A percentile compares a stretch with the other conserved stretches of the same genome.
These are phyloP conservation scores for Termitomyces sp. DNA, from an alignment of 768 basidiomycete species.

Conservation along the genomic window DNA sequence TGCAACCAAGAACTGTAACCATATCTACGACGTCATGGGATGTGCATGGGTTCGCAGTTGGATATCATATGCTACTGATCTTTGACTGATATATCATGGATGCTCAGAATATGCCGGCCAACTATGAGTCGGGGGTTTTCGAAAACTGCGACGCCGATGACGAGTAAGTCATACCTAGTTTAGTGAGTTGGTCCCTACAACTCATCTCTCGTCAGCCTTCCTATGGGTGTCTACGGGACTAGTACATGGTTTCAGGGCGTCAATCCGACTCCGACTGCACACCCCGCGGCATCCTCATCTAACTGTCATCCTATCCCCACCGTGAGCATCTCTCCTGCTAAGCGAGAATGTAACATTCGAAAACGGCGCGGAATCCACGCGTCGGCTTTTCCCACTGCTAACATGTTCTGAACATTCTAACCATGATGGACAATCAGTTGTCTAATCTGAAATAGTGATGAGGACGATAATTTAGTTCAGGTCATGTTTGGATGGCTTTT, in stretches of 20 bases:
- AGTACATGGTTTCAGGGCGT: slow-evolving; percentile 67
- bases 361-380: neutral
- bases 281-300: slow-evolving; percentile 57
- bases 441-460: neutral
- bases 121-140: slow-evolving; percentile 53
- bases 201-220: slow-evolving; percentile 24
- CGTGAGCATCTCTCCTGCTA: slow-evolving; percentile 21
- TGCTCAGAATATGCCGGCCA: slow-evolving; percentile 69
- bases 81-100: neutral
- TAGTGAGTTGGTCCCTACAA: neutral
- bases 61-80: neutral
- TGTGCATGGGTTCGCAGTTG: slow-evolving; percentile 37
- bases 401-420: neutral
- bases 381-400: neutral
- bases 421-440: neutral
- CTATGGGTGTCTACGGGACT: slow-evolving; percentile 71
- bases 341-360: neutral
- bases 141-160: slow-evolving; percentile 63
- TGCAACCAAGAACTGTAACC: slow-evolving; percentile 59
- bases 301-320: slow-evolving; percentile 47
- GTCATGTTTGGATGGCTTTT: neutral
- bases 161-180: slow-evolving; percentile 24
- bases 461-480: neutral
- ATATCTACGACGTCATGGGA: slow-evolving; percentile 73
- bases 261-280: slow-evolving; percentile 48